Evolutionary conservation across 306 rosid species (phyloP), one percentile per base, ranked within the genome.

Genomic region (Leucaena leucocephala): DNA sequence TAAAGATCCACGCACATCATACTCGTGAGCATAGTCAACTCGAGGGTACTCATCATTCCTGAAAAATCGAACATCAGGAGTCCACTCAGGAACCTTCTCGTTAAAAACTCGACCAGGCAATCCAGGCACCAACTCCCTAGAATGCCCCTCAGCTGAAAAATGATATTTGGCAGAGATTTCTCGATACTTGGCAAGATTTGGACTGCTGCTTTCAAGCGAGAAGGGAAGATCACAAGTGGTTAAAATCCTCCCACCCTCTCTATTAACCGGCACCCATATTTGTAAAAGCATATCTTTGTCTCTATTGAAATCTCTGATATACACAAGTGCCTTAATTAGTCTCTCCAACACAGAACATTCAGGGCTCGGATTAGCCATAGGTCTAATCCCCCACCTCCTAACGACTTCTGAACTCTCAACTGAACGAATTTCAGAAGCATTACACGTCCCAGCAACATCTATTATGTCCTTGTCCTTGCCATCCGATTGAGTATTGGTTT

Each of bases 81-180:
- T 93, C 99, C 99, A 96, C 86, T 96, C 99, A 39, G 98, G 98
- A 84, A 91, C 90, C 92, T 81, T 88, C 15, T 87, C 85, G 17
- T 74, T 72, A 70, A 85, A 96, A 15, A 93, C 99, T 71, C 99
- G 82, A 61, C 99, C 93, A 0, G 98, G 99, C 87, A 96, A 82
- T 19, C 99, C 99, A 22, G 50, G 44, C 62, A 82, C 70, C 76
- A 86, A 66, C 57, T 80, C 91, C 83, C 85, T 75, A 13, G 89
- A 85, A 57, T 84, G 89, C 39, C 84, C 90, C 59, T 88, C 98
- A 4, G 87, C 87, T 44, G 94, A 82, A 83, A 96, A 96, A 40
- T 84, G 79, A 71, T 72, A 96, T 9, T 34, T 78, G 66, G 55
- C 82, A 54, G 99, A 96, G 45, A 93, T 80, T 75, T 88, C 92